Evolutionary conservation across 1,284 basidiomycete genomes (phyloP).

Genomic region (Vanrija sp.): DNA sequence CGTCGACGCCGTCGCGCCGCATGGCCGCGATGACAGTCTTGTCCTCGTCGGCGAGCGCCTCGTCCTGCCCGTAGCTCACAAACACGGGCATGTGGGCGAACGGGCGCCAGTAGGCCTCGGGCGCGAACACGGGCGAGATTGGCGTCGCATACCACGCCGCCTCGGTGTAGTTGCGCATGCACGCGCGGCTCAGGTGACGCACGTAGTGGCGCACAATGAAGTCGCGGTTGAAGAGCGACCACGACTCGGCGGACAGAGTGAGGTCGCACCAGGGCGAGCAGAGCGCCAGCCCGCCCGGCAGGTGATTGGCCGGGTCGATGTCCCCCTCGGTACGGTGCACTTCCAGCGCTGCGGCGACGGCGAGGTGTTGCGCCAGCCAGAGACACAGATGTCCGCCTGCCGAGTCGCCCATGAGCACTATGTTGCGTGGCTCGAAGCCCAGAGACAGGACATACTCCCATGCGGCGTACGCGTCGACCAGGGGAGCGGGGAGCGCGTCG

Average conservation of each 20-base stretch:
- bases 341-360: not conserved
- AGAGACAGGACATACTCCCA: not conserved
- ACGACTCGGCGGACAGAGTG: conserved; percentile 18
- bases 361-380: not conserved
- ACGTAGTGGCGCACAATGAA: conserved; percentile 13
- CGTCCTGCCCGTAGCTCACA: conserved; percentile 35
- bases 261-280: conserved; percentile 11
- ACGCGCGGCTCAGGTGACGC: conserved; percentile 7
- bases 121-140: conserved; percentile 24
- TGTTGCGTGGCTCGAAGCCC: not conserved
- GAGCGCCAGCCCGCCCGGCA: conserved; percentile 18
- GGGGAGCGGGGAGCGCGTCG: not conserved
- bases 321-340: not conserved
- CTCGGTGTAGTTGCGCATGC: conserved; percentile 9
- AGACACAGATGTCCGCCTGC: not conserved
- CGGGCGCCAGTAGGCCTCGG: conserved; percentile 16
- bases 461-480: not conserved
- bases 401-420: not conserved
- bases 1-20: conserved; percentile 32
- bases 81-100: conserved; percentile 24
- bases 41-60: conserved; percentile 36
- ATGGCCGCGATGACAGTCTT: conserved; percentile 24
- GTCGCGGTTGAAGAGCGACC: conserved; percentile 1
- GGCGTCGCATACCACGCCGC: conserved; percentile 3
- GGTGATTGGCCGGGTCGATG: conserved; percentile 2